Conservation (phyloP, 139 green algal species). For the Axilococcus clingmanii region DNA sequence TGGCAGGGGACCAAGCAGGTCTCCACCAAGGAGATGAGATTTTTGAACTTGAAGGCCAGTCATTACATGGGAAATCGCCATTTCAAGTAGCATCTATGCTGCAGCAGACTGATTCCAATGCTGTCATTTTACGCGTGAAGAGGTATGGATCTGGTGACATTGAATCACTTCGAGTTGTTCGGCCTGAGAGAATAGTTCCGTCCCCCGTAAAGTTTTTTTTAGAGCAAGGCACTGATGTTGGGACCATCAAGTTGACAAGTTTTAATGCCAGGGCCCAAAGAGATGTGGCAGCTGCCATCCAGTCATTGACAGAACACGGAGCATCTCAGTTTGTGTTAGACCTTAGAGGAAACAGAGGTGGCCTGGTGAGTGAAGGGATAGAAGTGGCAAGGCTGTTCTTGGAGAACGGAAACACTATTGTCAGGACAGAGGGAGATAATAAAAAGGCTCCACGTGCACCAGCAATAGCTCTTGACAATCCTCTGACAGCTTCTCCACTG, state of each 20-base stretch:
- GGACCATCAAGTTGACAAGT: slow-evolving; percentile 46
- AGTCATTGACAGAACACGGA: slow-evolving; percentile 38
- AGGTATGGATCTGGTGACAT: too few relatives aligned
- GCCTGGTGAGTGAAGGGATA: slow-evolving; percentile 79
- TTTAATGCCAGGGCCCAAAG: slow-evolving; percentile 72
- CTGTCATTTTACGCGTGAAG: too few relatives aligned
- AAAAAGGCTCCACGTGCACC: too few relatives aligned
- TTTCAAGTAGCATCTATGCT: slow-evolving; percentile 53
- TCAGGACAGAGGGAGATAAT: slow-evolving; percentile 42
- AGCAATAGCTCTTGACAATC: too few relatives aligned
- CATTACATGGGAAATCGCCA: slow-evolving; percentile 32
- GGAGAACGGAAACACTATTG: slow-evolving; percentile 45
- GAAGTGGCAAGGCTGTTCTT: slow-evolving; percentile 83
- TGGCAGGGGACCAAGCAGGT: slow-evolving; percentile 55
- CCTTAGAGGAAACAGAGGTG: slow-evolving; percentile 87
- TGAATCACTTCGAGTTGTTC: too few relatives aligned
- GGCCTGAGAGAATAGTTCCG: slow-evolving; percentile 19
- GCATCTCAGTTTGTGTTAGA: slow-evolving; percentile 74
- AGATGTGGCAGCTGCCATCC: slow-evolving; percentile 56
- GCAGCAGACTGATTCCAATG: slow-evolving; percentile 1
- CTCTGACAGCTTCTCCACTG: slow-evolving; percentile 34
- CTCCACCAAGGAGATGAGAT: slow-evolving; percentile 78
- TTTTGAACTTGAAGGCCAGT: slow-evolving; percentile 50
- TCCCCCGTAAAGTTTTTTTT: not conserved
- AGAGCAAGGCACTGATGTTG: slow-evolving; percentile 19